Percentiles rank a stretch among this genome's conserved stretches.
These are phyloP conservation scores for Bathelium albidoporum DNA, from an alignment of 495 filamentous ascomycete species.

Conservation along the genomic window DNA sequence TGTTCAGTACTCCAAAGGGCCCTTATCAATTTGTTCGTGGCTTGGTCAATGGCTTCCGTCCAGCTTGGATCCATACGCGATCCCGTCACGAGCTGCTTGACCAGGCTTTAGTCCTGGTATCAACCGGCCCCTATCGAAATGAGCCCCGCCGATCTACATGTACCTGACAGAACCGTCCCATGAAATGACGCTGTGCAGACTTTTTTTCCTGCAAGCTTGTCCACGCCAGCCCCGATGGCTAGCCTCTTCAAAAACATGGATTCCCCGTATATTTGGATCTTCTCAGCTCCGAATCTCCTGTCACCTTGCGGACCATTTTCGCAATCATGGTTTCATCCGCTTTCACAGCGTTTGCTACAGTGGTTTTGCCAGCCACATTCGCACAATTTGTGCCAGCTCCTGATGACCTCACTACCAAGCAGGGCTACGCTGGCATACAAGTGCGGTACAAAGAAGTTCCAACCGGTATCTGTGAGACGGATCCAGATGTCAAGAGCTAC, in stretches of 20 bases:
- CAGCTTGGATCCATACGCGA: not conserved
- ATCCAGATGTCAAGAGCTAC: conserved; percentile 55
- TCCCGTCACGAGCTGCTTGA: not conserved
- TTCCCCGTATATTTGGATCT: not conserved
- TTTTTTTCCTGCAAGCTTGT: not conserved
- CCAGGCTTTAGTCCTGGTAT: not conserved
- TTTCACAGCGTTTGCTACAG: not conserved
- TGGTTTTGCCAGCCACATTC: not conserved
- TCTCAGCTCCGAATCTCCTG: not conserved
- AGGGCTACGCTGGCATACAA: conserved; percentile 41
- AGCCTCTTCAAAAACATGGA: not conserved
- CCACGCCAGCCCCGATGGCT: not conserved
- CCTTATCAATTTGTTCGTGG: not conserved
- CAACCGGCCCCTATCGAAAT: not conserved
- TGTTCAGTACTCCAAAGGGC: not conserved
- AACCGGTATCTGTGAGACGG: conserved; percentile 54
- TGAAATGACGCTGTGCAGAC: not conserved
- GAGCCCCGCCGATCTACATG: not conserved
- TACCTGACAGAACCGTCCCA: not conserved
- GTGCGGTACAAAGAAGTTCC: conserved; percentile 53
- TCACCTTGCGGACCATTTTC: not conserved
- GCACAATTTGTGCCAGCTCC: conserved; percentile 51
- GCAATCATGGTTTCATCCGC: not conserved
- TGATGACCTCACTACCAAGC: conserved; percentile 40
- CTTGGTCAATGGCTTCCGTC: not conserved